Conservation (phyloP, 495 filamentous ascomycete species). For the Aspergillus bridgeri region DNA sequence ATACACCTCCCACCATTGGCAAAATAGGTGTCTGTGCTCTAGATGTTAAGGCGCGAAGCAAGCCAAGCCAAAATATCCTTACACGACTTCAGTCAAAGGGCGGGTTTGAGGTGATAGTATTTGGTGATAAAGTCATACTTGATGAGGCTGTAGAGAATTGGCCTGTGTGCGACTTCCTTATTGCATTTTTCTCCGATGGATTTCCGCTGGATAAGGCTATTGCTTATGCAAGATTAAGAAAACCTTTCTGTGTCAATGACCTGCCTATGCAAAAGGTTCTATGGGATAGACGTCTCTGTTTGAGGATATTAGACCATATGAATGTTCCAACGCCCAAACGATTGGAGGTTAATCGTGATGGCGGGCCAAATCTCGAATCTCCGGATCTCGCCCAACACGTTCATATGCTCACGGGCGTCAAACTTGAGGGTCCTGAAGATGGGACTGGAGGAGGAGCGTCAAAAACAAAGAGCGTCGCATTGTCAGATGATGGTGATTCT, state of each 20-base stretch:
- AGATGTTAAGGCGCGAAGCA: slow-evolving; percentile 93
- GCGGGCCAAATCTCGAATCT: slow-evolving; percentile 75
- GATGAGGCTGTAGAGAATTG: slow-evolving; percentile 76
- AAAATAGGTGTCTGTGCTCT: slow-evolving; percentile 91
- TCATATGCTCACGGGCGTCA: slow-evolving; percentile 73
- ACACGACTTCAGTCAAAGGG: slow-evolving; percentile 85
- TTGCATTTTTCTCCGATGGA: slow-evolving; percentile 96
- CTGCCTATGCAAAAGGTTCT: slow-evolving; percentile 96
- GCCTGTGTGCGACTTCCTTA: slow-evolving; percentile 80
- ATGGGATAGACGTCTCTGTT: slow-evolving; percentile 90
- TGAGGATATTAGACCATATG: slow-evolving; percentile 83
- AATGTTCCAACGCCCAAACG: slow-evolving; percentile 83
- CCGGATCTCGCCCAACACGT: slow-evolving; percentile 74
- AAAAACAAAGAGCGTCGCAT: slow-evolving; percentile 62
- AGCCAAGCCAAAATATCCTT: slow-evolving; percentile 91
- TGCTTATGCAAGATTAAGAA: slow-evolving; percentile 83
- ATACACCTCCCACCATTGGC: slow-evolving; percentile 40
- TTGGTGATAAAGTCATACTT: slow-evolving; percentile 96
- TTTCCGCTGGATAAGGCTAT: slow-evolving; percentile 98
- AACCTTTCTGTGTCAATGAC: slow-evolving; percentile 97
- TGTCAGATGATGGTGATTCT: slow-evolving; percentile 80
- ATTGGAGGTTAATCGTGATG: slow-evolving; percentile 92
- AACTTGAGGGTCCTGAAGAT: slow-evolving; percentile 69
- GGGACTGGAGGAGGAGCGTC: slow-evolving; percentile 62
- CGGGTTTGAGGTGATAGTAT: slow-evolving; percentile 94